A percentile compares a stretch with the other conserved stretches of the same genome.
Conservation (phyloP, 2,329 filamentous ascomycete species). For the Alternaria gaisen region DNA sequence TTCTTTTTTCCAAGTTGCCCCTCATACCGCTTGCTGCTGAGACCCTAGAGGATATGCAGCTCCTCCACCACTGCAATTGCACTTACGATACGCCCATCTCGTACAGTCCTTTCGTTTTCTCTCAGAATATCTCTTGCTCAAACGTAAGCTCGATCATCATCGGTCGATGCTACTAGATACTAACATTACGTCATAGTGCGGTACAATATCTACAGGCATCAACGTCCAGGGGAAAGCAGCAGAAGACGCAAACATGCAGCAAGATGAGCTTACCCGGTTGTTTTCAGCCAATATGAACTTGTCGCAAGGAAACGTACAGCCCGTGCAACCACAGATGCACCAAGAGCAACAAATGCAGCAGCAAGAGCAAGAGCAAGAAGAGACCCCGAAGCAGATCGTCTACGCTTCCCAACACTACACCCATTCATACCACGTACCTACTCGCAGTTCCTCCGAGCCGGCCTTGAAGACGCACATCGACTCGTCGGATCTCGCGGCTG, state of each 20-base stretch:
- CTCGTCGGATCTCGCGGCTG: conserved; percentile 59
- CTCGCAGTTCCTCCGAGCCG: conserved; percentile 36
- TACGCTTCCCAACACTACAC: conserved; percentile 88
- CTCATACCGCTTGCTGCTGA: conserved; percentile 25
- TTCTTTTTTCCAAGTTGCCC: conserved; percentile 4
- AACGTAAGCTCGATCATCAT: conserved; percentile 53
- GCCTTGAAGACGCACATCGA: conserved; percentile 47
- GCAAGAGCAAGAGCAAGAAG: conserved; percentile 28
- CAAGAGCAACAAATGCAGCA: conserved; percentile 22
- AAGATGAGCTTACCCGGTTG: conserved; percentile 83
- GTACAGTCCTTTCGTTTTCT: conserved; percentile 55
- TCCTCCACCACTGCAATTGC: conserved; percentile 52
- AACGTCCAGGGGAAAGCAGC: conserved; percentile 49
- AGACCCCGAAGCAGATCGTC: conserved; percentile 61
- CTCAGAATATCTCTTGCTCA: conserved; percentile 55
- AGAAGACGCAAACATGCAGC: conserved; percentile 62
- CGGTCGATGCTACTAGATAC: conserved; percentile 23
- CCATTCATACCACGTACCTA: conserved; percentile 74
- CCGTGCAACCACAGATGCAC: conserved; percentile 51
- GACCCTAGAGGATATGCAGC: conserved; percentile 42
- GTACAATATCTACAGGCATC: conserved; percentile 53
- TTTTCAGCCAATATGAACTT: conserved; percentile 81
- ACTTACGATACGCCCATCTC: conserved; percentile 52
- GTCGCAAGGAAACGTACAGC: conserved; percentile 45
- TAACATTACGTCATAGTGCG: conserved; percentile 57